Percentiles rank a stretch among this genome's conserved stretches.
Evolutionary conservation across 2,329 filamentous ascomycete genomes (phyloP).

Genomic region (Colletotrichum paranaense): DNA sequence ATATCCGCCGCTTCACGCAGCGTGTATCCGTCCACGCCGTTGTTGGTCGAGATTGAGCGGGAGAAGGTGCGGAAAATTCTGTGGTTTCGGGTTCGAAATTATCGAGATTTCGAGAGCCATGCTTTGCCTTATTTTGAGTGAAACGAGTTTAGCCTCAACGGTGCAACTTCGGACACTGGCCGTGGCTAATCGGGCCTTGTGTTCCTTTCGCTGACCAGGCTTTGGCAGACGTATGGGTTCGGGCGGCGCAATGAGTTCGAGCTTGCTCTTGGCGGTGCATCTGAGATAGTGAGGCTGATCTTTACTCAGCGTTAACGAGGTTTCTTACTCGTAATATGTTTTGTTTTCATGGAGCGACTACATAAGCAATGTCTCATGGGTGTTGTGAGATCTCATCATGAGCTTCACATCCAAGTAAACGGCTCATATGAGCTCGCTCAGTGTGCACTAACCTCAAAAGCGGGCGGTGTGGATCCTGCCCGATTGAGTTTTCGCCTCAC

Average conservation of each 20-base stretch:
- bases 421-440: background rate
- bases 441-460: background rate
- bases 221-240: background rate
- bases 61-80: conserved; percentile 25
- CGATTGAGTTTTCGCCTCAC: conserved; percentile 34
- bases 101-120: background rate
- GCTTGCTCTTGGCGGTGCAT: background rate
- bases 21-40: conserved; percentile 17
- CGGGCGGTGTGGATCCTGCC: conserved; percentile 31
- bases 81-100: background rate
- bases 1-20: conserved; percentile 29
- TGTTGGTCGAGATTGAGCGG: conserved; percentile 31
- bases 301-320: background rate
- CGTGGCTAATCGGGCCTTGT: conserved; percentile 11
- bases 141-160: background rate
- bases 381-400: background rate
- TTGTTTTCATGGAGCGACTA: background rate
- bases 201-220: background rate
- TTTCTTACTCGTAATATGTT: too few species aligned
- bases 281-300: background rate
- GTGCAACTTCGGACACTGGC: background rate
- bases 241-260: background rate
- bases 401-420: background rate
- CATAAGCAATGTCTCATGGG: background rate
- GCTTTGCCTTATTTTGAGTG: background rate